Conservation (phyloP, 768 basidiomycete species). For the Termitomyces sp. region DNA sequence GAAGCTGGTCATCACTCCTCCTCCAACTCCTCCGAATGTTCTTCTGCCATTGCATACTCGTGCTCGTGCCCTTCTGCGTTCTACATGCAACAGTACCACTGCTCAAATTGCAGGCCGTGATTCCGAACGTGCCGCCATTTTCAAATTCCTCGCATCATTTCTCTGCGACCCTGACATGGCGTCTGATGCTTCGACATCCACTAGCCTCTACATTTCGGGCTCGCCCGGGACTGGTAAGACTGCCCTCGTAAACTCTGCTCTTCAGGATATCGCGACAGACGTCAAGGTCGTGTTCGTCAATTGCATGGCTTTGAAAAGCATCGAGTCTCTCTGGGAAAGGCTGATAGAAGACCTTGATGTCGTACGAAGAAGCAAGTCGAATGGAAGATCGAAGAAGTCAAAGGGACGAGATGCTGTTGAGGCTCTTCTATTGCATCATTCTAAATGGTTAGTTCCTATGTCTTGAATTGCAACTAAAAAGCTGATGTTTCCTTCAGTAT, state of each 20-base stretch:
- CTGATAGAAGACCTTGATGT: constrained; percentile 50
- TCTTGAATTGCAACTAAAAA: neutral
- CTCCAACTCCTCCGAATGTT: constrained; percentile 49
- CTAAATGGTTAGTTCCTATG: constrained; percentile 44
- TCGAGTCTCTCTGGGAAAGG: constrained; percentile 69
- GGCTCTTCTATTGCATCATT: constrained; percentile 31
- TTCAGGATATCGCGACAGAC: constrained; percentile 37
- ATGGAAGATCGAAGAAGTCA: constrained; percentile 29
- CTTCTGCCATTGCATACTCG: constrained; percentile 50
- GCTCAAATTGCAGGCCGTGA: constrained; percentile 63
- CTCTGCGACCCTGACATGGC: constrained; percentile 24
- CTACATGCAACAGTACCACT: constrained; percentile 54
- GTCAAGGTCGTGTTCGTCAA: constrained; percentile 58
- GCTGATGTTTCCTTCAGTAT: constrained; percentile 38
- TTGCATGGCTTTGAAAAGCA: constrained; percentile 69
- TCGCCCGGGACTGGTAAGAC: constrained; percentile 93
- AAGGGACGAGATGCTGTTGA: constrained; percentile 47
- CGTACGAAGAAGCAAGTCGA: constrained; percentile 27
- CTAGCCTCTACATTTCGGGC: constrained; percentile 83
- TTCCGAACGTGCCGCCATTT: constrained; percentile 51
- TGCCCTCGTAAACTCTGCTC: constrained; percentile 66
- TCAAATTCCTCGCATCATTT: constrained; percentile 55
- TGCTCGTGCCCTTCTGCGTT: constrained; percentile 63
- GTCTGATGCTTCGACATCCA: constrained; percentile 19
- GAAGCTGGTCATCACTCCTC: constrained; percentile 46